Conservation (phyloP, 805 yeast species). For the Scheffersomyces ergatensis region DNA sequence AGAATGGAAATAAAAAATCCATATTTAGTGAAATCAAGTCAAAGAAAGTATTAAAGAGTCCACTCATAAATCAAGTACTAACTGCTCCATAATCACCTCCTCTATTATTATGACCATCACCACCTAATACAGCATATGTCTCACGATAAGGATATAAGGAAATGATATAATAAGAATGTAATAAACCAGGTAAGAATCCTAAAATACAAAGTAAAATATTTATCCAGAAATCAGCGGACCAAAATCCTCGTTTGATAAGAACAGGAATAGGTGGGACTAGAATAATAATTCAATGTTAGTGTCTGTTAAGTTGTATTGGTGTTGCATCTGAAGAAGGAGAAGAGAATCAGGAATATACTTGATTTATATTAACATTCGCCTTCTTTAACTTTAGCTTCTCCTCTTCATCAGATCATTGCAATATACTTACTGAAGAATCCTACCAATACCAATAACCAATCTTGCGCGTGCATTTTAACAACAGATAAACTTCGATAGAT, state of each 20-base stretch:
- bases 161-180: conserved; percentile 78
- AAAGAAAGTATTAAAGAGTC: too few relatives aligned
- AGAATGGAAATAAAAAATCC: too few relatives aligned
- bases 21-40: too few relatives aligned
- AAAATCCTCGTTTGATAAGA: conserved; percentile 66
- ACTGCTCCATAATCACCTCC: conserved; percentile 6
- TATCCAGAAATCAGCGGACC: conserved; percentile 66
- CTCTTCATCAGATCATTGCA: not conserved
- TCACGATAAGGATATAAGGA: conserved; percentile 60
- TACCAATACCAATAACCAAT: conserved; percentile 63
- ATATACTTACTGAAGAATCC: conserved; percentile 48
- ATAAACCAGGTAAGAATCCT: conserved; percentile 74
- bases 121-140: conserved; percentile 22
- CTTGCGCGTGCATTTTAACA: conserved; percentile 49
- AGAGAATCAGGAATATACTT: too few relatives aligned
- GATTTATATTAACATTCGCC: too few relatives aligned
- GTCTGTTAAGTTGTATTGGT: too few relatives aligned
- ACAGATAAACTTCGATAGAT: too few relatives aligned
- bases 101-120: conserved; percentile 27
- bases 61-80: too few relatives aligned
- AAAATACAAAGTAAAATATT: conserved; percentile 68
- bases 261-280: conserved; percentile 80
- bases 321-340: too few relatives aligned
- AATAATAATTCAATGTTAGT: not conserved
- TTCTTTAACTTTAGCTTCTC: not conserved